Base-by-base conservation (phyloP, 768 basidiomycete species). In the Russula virescens region DNA sequence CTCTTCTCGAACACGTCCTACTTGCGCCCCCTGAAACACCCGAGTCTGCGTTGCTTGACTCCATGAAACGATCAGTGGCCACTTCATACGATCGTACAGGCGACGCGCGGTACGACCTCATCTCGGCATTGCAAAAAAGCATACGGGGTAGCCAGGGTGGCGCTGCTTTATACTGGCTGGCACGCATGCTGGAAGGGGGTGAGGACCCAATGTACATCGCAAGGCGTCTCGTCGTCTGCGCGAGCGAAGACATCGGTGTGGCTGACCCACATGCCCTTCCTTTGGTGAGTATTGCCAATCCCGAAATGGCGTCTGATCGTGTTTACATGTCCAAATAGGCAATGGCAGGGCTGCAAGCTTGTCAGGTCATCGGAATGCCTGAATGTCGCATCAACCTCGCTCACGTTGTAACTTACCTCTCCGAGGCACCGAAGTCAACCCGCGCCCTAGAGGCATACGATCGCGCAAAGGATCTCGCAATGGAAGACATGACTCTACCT, bases 111-210 rank as follows among this genome's bases (percentile, higher is more conserved):
- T 92, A 90, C 70, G 86, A 91, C 72, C 85, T 91, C 83, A 91
- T 91, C 66, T 88, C 85, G 42, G 91, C 92, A 3, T 75, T 94
- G 68, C 91, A 94, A 73, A 94, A 94, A 72, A 83, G 83, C 60
- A 81, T 94, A 35, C 80, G 92, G 50, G 91, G 90, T 9, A 82
- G 83, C 57, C 83, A 92, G 67, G 85, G 84, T 10, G 79, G 80
- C 68, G 92, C 90, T 0, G 91, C 91, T 8, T 75, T 94, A 78
- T 94, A 94, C 71, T 94, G 91, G 90, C 78, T 94, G 18, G 91
- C 91, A 14, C 81, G 89, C 50, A 91, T 92, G 90, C 76, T 92
- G 34, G 80, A 76, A 34, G 86, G 82, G 31, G 89, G 88, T 19
- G 89, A 92, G 72, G 92, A 94, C 73, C 89, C 92, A 4, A 68